A percentile compares a stretch with the other conserved stretches of the same genome.
Evolutionary conservation across 768 basidiomycete genomes (phyloP).

Genomic region (Coprinellus micaceus): DNA sequence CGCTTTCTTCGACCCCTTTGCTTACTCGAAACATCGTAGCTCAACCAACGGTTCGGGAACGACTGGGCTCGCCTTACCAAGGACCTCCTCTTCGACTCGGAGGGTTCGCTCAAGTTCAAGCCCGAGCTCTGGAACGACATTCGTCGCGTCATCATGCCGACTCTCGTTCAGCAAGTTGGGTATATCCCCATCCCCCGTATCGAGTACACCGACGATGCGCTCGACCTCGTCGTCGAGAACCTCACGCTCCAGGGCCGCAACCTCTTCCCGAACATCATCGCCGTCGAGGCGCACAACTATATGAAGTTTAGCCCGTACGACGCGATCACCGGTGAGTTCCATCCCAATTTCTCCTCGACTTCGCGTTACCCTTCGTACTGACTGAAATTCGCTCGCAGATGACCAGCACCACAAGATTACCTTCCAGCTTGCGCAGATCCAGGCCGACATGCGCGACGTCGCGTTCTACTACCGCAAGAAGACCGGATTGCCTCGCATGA

Average conservation of each 20-base stretch:
- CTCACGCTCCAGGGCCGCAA: slow-evolving; percentile 84
- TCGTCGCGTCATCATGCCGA: slow-evolving; percentile 75
- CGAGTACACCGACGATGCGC: slow-evolving; percentile 83
- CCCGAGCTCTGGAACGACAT: slow-evolving; percentile 86
- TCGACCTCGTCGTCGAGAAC: slow-evolving; percentile 93
- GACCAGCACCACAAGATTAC: slow-evolving; percentile 68
- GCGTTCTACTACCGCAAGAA: slow-evolving; percentile 90
- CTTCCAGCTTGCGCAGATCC: slow-evolving; percentile 78
- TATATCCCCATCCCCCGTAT: slow-evolving; percentile 90
- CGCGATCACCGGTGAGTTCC: slow-evolving; percentile 24
- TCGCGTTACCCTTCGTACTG: not conserved
- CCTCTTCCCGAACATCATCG: slow-evolving; percentile 78
- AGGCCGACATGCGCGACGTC: slow-evolving; percentile 91
- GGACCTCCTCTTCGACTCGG: slow-evolving; percentile 77
- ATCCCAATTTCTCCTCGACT: not conserved
- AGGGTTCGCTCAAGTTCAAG: slow-evolving; percentile 88
- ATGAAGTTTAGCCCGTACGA: slow-evolving; percentile 83
- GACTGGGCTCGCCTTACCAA: slow-evolving; percentile 80
- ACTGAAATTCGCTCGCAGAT: slow-evolving; percentile 32
- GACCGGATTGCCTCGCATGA: slow-evolving; percentile 74
- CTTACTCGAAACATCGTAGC: slow-evolving; percentile 15
- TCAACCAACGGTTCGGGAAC: slow-evolving; percentile 75
- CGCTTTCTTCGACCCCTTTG: too few species aligned
- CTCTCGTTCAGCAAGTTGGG: slow-evolving; percentile 71
- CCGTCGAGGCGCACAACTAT: slow-evolving; percentile 74